Base-by-base conservation (phyloP, 805 yeast genomes). In the Yamadazyma laniorum region DNA sequence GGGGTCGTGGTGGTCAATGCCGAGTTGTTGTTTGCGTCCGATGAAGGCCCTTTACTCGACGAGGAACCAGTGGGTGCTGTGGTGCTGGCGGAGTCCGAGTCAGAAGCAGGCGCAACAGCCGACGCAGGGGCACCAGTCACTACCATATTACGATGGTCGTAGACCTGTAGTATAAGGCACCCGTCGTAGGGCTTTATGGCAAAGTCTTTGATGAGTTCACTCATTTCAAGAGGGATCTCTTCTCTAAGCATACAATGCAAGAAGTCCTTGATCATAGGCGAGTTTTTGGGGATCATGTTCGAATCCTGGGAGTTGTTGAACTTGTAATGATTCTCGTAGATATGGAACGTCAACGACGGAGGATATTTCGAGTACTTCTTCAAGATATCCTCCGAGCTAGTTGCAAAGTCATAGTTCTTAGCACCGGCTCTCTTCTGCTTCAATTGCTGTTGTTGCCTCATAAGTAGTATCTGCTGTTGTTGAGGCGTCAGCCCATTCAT, bases 291-390 rank as follows among this genome's bases (percentile, higher is more conserved):
- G 28, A 93, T 84, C 5, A 61, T 57, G 34, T 85, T 75, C 6
- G 95, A 88, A 50, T 90, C 97, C 53, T 73, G 75, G 35, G 85
- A 91, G 47, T 85, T 86, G 45, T 95, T 95, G 65, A 91, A 90
- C 44, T 95, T 76, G 59, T 81, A 91, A 61, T 90, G 95, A 40
- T 87, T 88, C 51, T 88, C 93, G 61, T 86, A 90, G 17, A 91
- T 88, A 53, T 91, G 97, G 52, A 91, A 82, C 47, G 81, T 95
- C 42, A 91, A 63, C 27, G 95, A 85, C 6, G 96, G 84, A 7
- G 91, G 85, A 44, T 75, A 76, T 40, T 78, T 77, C 48, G 82
- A 80, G 57, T 82, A 90, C 58, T 89, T 90, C 43, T 78, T 77
- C 49, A 93, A 60, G 6, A 93, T 72, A 34, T 82, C 86, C 41